Conservation (phyloP, 1,139 yeast species). For the Ashbya aceris region DNA sequence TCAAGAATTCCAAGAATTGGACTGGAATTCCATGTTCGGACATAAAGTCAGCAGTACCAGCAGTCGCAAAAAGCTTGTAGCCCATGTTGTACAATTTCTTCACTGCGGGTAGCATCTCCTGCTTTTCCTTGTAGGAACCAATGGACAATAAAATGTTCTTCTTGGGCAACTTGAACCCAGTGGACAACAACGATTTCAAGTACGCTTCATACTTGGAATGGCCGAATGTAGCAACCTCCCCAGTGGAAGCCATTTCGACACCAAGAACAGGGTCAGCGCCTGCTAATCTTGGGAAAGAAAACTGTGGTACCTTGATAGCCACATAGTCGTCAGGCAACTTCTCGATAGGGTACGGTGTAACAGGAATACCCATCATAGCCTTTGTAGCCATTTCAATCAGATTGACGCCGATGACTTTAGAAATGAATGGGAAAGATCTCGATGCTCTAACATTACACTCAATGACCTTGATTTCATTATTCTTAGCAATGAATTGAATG, state of each 20-base stretch:
- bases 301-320: slow-evolving; percentile 97
- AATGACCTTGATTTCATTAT: slow-evolving; percentile 88
- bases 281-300: slow-evolving; percentile 92
- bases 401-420: slow-evolving; percentile 95
- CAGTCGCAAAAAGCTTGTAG: slow-evolving; percentile 87
- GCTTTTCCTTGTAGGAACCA: slow-evolving; percentile 97
- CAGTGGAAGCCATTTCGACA: slow-evolving; percentile 99
- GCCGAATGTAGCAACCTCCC: slow-evolving; percentile 98
- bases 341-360: slow-evolving; percentile 82
- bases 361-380: slow-evolving; percentile 85
- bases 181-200: slow-evolving; percentile 84
- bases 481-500: slow-evolving; percentile 91
- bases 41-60: slow-evolving; percentile 98
- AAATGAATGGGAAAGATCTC: slow-evolving; percentile 96
- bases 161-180: slow-evolving; percentile 93
- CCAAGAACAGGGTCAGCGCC: slow-evolving; percentile 99
- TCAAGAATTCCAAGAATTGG: slow-evolving; percentile 83
- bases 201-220: slow-evolving; percentile 95
- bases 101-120: slow-evolving; percentile 84
- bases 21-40: slow-evolving; percentile 93
- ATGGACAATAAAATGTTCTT: slow-evolving; percentile 87
- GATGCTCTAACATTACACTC: slow-evolving; percentile 99
- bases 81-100: slow-evolving; percentile 75
- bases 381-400: slow-evolving; percentile 96
- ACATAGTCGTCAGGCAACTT: slow-evolving; percentile 88